Percentiles rank a stretch among this genome's conserved stretches.
Evolutionary conservation across 148 eudicot species (phyloP).

Genomic region (Agrostemma githago): DNA sequence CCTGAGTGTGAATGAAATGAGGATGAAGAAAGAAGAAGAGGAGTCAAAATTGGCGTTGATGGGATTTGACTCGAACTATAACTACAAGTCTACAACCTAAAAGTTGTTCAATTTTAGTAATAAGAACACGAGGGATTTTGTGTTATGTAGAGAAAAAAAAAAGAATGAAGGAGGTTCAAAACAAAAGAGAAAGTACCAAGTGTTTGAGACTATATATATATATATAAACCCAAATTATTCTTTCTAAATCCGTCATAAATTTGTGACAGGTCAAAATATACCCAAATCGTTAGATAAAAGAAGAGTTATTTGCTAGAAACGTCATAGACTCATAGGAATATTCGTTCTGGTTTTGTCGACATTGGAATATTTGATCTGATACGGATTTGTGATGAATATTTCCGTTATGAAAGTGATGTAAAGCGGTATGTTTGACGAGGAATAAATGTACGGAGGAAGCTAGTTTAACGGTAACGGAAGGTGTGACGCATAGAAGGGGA

Average conservation of each 20-base stretch:
- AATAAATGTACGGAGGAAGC: slow-evolving; percentile 1
- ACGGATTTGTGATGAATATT: no score
- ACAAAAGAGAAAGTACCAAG: background rate
- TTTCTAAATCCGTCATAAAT: no score
- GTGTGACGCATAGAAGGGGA: background rate
- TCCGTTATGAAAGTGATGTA: background rate
- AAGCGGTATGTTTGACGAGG: slow-evolving; percentile 1
- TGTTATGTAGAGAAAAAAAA: background rate
- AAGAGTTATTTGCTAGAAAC: no score
- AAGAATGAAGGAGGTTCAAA: slow-evolving; percentile 17
- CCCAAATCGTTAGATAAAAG: no score
- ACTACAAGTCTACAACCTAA: no score
- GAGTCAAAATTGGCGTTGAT: background rate
- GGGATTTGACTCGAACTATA: background rate
- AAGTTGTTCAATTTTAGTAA: background rate
- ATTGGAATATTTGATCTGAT: no score
- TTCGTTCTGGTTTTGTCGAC: no score
- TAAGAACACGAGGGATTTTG: background rate
- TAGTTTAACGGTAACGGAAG: slow-evolving; percentile 16
- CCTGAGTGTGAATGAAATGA: background rate
- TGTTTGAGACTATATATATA: slow-evolving; percentile 13
- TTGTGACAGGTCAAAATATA: no score
- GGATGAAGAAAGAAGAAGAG: background rate
- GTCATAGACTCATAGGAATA: no score
- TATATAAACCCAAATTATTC: no score